phyloP scores from a whole-genome alignment of 768 basidiomycete genomes.

The Mycena filopes region DNA sequence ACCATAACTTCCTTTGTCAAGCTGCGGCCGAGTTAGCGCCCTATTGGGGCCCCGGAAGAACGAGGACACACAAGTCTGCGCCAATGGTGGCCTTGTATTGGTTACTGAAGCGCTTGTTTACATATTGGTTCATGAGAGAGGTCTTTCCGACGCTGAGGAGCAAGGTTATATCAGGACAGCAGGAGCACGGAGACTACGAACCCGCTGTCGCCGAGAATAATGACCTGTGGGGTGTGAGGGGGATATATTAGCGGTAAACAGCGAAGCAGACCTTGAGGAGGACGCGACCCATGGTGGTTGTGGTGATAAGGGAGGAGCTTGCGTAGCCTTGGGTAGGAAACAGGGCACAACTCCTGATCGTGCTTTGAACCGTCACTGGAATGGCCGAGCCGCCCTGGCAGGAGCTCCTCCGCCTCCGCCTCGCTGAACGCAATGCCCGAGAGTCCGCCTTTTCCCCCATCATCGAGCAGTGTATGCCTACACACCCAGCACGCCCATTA shows the following conservation, averaged over 20 bases:
- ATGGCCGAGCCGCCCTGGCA: constrained; percentile 92
- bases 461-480: constrained; percentile 89
- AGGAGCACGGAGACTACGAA: constrained; percentile 51
- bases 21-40: constrained; percentile 55
- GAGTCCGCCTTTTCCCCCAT: constrained; percentile 85
- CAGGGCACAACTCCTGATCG: constrained; percentile 7
- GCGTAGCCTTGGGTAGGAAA: constrained; percentile 13
- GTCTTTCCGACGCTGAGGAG: constrained; percentile 92
- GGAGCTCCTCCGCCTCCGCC: constrained; percentile 79
- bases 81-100: constrained; percentile 99
- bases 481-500: constrained; percentile 27
- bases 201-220: constrained; percentile 99
- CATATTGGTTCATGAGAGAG: constrained; percentile 99
- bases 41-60: constrained; percentile 25
- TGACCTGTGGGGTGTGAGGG: constrained; percentile 69
- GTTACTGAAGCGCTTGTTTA: constrained; percentile 99
- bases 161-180: constrained; percentile 29
- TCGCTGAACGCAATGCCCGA: constrained; percentile 84
- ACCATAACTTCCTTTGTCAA: constrained; percentile 99
- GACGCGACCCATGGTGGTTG: constrained; percentile 77
- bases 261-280: constrained; percentile 74
- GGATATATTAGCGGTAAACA: not conserved
- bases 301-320: constrained; percentile 32
- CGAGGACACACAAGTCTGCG: constrained; percentile 87
- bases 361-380: constrained; percentile 3